Conservation (phyloP, 176 grass and related monocot genomes). For the Carex parvula region DNA sequence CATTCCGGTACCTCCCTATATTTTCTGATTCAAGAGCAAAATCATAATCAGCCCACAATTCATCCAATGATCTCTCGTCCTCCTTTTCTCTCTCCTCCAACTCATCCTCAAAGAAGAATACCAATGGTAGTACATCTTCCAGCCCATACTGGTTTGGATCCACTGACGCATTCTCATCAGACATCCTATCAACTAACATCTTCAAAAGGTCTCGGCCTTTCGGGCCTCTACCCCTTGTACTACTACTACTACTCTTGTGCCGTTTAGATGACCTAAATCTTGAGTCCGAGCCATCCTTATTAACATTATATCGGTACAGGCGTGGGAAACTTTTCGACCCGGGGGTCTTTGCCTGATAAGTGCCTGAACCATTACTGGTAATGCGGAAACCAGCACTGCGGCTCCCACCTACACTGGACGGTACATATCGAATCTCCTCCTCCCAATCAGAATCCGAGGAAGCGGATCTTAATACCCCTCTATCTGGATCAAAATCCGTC, state of each 20-base stretch:
- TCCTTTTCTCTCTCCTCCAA: constrained; percentile 43
- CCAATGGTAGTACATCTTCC: constrained; percentile 51
- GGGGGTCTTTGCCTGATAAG: constrained; percentile 35
- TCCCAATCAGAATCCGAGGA: constrained; percentile 33
- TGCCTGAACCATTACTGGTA: constrained; percentile 26
- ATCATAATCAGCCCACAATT: constrained; percentile 76
- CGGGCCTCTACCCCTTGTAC: constrained; percentile 11
- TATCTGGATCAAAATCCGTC: constrained; percentile 1
- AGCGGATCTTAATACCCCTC: constrained; percentile 24
- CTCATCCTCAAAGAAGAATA: constrained; percentile 51
- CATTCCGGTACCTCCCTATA: constrained; percentile 68
- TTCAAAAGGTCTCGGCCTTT: constrained; percentile 51
- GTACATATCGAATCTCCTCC: neutral
- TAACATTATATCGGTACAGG: neutral
- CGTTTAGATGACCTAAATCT: constrained; percentile 26
- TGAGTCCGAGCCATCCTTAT: constrained; percentile 31
- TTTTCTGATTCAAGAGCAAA: constrained; percentile 70
- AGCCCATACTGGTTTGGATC: constrained; percentile 47
- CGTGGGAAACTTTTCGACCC: constrained; percentile 26
- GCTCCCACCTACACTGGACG: neutral
- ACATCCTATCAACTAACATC: constrained; percentile 59
- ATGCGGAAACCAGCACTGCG: neutral
- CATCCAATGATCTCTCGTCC: constrained; percentile 42
- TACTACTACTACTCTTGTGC: constrained; percentile 31
- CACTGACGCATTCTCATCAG: constrained; percentile 31